Evolutionary conservation across 2,329 filamentous ascomycete species (phyloP).

Genomic region (Calonectria pauciramosa): DNA sequence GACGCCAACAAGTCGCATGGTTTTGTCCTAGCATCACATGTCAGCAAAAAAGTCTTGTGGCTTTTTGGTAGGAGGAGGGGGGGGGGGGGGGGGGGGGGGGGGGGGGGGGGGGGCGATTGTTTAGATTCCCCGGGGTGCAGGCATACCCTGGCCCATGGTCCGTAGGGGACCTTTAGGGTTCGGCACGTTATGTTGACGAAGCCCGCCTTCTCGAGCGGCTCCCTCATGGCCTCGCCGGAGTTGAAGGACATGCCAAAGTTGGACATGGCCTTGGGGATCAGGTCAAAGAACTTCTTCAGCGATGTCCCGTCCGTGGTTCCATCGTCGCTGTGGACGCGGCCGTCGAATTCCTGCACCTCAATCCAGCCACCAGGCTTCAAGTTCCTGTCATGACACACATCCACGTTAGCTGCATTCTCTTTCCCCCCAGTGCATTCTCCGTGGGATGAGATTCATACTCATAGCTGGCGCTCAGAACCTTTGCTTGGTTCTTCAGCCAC

Average conservation of each 20-base stretch:
- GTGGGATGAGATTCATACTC: slow-evolving; percentile 22
- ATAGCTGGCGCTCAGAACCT: slow-evolving; percentile 25
- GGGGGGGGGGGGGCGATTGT: accelerated
- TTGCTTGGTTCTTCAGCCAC: slow-evolving; percentile 30
- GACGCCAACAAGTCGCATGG: slow-evolving; percentile 32
- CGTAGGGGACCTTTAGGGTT: slow-evolving; percentile 36
- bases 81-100: no score
- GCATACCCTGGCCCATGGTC: slow-evolving; percentile 36
- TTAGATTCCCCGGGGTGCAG: background rate
- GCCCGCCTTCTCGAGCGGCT: slow-evolving; percentile 30
- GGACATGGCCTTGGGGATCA: slow-evolving; percentile 34
- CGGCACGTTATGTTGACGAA: slow-evolving; percentile 35
- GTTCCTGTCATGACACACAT: background rate
- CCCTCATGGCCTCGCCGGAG: slow-evolving; percentile 20
- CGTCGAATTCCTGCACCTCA: slow-evolving; percentile 53
- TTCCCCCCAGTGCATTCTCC: background rate
- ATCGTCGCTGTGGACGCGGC: slow-evolving; percentile 55
- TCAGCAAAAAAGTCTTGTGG: background rate
- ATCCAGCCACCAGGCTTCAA: slow-evolving; percentile 38
- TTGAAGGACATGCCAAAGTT: slow-evolving; percentile 52
- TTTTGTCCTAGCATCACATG: slow-evolving; percentile 28
- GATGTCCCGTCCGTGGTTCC: slow-evolving; percentile 49
- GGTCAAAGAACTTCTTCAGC: slow-evolving; percentile 42
- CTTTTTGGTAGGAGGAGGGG: no score
- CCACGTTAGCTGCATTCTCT: background rate